A percentile compares a stretch with the other conserved stretches of the same genome.
Conservation (phyloP, 805 yeast species). For the Brettanomyces anomalus region DNA sequence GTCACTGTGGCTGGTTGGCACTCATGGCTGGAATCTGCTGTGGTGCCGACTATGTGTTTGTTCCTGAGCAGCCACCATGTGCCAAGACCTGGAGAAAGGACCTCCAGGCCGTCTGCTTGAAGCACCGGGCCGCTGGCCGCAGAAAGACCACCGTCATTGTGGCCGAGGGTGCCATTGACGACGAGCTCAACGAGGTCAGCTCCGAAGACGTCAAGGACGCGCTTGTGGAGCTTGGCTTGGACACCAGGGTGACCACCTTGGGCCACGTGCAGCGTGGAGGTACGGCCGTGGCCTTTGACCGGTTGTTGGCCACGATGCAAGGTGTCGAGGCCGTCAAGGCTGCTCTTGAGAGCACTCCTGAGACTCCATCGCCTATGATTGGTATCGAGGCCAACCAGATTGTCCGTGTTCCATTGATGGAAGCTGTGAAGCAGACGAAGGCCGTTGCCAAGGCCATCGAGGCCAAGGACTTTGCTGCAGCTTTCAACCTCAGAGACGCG, state of each 20-base stretch:
- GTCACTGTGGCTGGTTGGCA: constrained; percentile 87
- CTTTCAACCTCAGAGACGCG: constrained; percentile 63
- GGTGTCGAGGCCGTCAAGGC: constrained; percentile 80
- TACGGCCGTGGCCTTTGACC: constrained; percentile 66
- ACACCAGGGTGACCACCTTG: constrained; percentile 67
- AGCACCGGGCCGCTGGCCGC: constrained; percentile 65
- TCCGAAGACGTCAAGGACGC: constrained; percentile 58
- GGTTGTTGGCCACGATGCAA: constrained; percentile 66
- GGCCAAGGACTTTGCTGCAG: constrained; percentile 55
- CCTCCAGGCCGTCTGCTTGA: constrained; percentile 50
- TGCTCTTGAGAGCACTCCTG: constrained; percentile 57
- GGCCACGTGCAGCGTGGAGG: constrained; percentile 86
- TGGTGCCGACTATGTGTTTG: constrained; percentile 72
- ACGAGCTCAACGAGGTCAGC: constrained; percentile 58
- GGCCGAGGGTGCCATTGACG: constrained; percentile 77
- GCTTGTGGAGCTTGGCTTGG: constrained; percentile 58
- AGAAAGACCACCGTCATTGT: constrained; percentile 74
- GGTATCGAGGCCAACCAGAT: constrained; percentile 65
- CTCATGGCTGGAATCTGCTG: constrained; percentile 74
- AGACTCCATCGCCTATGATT: constrained; percentile 73
- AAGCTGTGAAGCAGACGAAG: constrained; percentile 64
- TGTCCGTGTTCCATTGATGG: constrained; percentile 57
- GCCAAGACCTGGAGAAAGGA: constrained; percentile 58
- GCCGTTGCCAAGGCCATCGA: constrained; percentile 65
- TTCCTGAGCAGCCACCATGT: constrained; percentile 71